Percentiles rank a stretch among this genome's conserved stretches.
Conservation (phyloP, 2,329 filamentous ascomycete species). For the Aspergillus nomiae region DNA sequence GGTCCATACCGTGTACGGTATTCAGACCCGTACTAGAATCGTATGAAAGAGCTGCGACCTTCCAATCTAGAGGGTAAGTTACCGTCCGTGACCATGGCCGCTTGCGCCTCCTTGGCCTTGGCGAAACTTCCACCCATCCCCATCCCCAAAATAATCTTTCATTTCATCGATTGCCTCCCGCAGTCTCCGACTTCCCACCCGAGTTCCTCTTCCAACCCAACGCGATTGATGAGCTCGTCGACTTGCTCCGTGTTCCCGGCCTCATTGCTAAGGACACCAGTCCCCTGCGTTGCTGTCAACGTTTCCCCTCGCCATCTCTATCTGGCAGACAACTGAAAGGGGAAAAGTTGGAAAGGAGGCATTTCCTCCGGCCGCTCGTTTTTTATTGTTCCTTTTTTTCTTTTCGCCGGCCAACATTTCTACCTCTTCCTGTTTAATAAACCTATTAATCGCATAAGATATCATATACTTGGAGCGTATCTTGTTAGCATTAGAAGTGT, state of each 20-base stretch:
- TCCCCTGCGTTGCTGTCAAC: conserved; percentile 27
- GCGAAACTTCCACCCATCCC: conserved; percentile 33
- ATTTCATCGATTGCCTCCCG: conserved; percentile 25
- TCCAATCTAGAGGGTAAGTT: conserved; percentile 24
- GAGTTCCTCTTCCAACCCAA: conserved; percentile 18
- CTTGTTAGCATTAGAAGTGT: conserved; percentile 6
- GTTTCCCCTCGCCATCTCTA: conserved; percentile 33
- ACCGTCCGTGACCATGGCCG: conserved; percentile 28
- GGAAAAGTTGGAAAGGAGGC: conserved; percentile 42
- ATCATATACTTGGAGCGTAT: conserved; percentile 5
- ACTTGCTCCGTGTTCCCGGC: conserved; percentile 23
- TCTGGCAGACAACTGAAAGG: conserved; percentile 31
- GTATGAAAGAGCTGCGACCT: conserved; percentile 15
- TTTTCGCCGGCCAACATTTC: conserved; percentile 7
- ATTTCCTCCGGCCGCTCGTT: conserved; percentile 48
- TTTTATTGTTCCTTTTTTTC: conserved; percentile 27
- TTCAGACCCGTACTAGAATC: conserved; percentile 6
- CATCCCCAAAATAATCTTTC: conserved; percentile 29
- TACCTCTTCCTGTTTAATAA: conserved; percentile 18
- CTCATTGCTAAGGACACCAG: conserved; percentile 27
- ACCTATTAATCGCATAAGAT: conserved; percentile 7
- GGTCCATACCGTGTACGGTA: conserved; percentile 4
- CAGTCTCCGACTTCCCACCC: conserved; percentile 23
- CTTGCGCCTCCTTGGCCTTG: conserved; percentile 41
- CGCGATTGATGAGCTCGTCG: conserved; percentile 34